These are phyloP conservation scores for Oryza australiensis DNA, from an alignment of 176 grass and related monocot species.

Conservation along the genomic window DNA sequence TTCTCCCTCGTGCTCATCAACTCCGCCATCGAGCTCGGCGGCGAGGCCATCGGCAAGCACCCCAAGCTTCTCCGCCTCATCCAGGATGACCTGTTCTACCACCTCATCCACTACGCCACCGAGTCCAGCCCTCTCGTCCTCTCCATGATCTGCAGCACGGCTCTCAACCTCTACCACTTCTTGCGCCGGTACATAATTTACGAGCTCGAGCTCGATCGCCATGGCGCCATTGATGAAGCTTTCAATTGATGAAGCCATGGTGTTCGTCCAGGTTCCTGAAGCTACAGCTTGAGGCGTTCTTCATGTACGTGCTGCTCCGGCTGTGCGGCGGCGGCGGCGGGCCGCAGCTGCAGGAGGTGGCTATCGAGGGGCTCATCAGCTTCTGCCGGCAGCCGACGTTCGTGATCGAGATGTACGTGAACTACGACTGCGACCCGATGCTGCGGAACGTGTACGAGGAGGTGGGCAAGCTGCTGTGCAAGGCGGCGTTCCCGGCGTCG, in stretches of 20 bases:
- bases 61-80: constrained; percentile 71
- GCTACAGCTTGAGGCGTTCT: constrained; percentile 93
- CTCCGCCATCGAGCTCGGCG: constrained; percentile 73
- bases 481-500: constrained; percentile 65
- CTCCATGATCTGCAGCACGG: constrained; percentile 96
- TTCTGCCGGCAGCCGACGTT: constrained; percentile 91
- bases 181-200: constrained; percentile 48
- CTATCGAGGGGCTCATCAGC: constrained; percentile 72
- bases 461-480: constrained; percentile 74
- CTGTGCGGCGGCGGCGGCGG: constrained; percentile 50
- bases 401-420: constrained; percentile 89
- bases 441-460: constrained; percentile 80
- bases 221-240: no score
- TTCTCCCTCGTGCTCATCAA: constrained; percentile 95
- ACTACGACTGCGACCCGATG: constrained; percentile 95
- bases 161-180: constrained; percentile 89
- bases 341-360: constrained; percentile 79
- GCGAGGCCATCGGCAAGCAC: constrained; percentile 78
- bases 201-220: no score
- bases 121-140: constrained; percentile 71
- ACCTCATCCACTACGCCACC: constrained; percentile 66
- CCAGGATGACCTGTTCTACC: constrained; percentile 86
- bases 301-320: constrained; percentile 66
- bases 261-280: constrained; percentile 58
- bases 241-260: neutral